Base-by-base conservation (phyloP, 805 yeast genomes). In the Lipomyces lipofer region DNA sequence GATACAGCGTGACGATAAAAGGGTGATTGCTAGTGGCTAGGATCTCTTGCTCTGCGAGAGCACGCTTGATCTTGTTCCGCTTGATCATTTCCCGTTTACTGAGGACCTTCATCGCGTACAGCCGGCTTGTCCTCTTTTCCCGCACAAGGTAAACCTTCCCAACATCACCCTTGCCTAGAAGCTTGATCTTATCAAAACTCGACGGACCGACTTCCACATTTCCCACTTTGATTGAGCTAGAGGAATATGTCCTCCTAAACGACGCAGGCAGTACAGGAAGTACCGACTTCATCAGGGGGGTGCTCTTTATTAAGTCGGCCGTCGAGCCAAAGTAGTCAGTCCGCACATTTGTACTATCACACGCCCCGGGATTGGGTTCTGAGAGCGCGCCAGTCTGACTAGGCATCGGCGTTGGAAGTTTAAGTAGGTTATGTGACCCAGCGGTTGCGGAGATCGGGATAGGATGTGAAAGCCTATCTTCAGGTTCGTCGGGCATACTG, bases 91-190 rank as follows among this genome's bases (percentile, higher is more conserved):
- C 99, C 62, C 84, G 83, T 67, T 94, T 94, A 68, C 82, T 83
- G 54, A 92, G 75, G 2, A 94, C 88, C 68, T 94, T 94, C 92
- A 94, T 86, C 4, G 99, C 99, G 68, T 83, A 94, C 30, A 90
- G 72, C 60, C 83, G 81, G 60, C 84, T 82, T 2, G 91, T 77
- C 35, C 77, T 73, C 67, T 86, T 88, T 64, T 95, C 97, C 57
- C 86, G 79, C 4, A 94, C 99, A 25, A 94, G 73, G 65, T 88
- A 94, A 22, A 94, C 99, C 69, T 89, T 91, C 2, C 99, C 99
- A 33, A 94, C 98, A 66, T 94, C 99, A 54, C 99, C 99, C 67
- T 88, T 88, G 3, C 99, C 99, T 47, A 94, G 73, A n/a, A 94
- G 73, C 63, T 88, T 82, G 50, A 94, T 81, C 68, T 89, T 92